Evolutionary conservation across 2,329 filamentous ascomycete species (phyloP).

Genomic region (Tolypocladium cylindrosporum): DNA sequence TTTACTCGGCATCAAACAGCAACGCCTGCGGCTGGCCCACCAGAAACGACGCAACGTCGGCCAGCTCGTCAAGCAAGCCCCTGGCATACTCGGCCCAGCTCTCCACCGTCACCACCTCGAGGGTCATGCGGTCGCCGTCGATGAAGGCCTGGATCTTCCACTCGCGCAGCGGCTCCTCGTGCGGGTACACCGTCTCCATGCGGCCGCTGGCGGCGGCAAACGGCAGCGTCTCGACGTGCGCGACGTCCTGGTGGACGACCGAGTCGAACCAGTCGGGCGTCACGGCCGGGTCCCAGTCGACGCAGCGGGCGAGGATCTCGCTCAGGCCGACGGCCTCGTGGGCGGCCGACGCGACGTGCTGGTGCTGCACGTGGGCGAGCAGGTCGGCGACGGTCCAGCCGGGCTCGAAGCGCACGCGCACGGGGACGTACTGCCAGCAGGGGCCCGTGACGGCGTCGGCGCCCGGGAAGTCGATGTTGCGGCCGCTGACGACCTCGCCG

Average conservation of each 20-base stretch:
- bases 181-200: conserved; percentile 50
- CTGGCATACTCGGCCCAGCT: conserved; percentile 42
- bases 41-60: conserved; percentile 13
- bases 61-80: conserved; percentile 40
- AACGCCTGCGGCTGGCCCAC: conserved; percentile 4
- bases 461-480: conserved; percentile 45
- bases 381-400: conserved; percentile 42
- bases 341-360: conserved; percentile 45
- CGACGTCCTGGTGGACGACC: conserved; percentile 49
- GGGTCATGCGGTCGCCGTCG: conserved; percentile 36
- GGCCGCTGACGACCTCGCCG: conserved; percentile 55
- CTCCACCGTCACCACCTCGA: conserved; percentile 52
- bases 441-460: conserved; percentile 52
- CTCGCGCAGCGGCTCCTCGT: conserved; percentile 42
- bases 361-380: conserved; percentile 42
- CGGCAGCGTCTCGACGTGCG: conserved; percentile 46
- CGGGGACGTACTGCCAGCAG: conserved; percentile 57
- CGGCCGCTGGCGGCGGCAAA: conserved; percentile 27
- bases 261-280: conserved; percentile 38
- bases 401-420: conserved; percentile 45
- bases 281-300: conserved; percentile 25
- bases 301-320: conserved; percentile 40
- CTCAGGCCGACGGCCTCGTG: conserved; percentile 44
- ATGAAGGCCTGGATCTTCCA: conserved; percentile 55
- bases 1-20: conserved; percentile 7